These are phyloP conservation scores for Plenodomus tracheiphilus DNA, from an alignment of 2,329 filamentous ascomycete genomes.

Conservation along the genomic window DNA sequence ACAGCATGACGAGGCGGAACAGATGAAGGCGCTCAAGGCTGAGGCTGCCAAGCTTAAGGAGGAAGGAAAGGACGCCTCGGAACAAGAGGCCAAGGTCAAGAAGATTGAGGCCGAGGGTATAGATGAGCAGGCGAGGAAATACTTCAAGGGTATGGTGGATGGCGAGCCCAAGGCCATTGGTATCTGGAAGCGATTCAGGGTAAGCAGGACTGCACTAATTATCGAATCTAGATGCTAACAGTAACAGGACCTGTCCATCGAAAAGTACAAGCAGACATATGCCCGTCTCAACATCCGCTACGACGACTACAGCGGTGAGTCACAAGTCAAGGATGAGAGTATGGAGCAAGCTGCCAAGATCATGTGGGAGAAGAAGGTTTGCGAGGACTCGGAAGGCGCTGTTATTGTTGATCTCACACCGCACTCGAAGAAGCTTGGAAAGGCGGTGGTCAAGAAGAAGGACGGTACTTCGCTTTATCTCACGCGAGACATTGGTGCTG, in stretches of 20 bases:
- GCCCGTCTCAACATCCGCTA: conserved; percentile 67
- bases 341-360: conserved; percentile 63
- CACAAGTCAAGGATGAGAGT: conserved; percentile 64
- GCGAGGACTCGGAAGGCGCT: conserved; percentile 67
- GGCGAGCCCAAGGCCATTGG: conserved; percentile 61
- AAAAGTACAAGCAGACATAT: conserved; percentile 67
- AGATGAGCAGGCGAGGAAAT: conserved; percentile 74
- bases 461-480: conserved; percentile 70
- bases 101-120: conserved; percentile 44
- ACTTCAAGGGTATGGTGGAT: conserved; percentile 71
- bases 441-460: conserved; percentile 67
- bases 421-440: conserved; percentile 69
- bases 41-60: conserved; percentile 41
- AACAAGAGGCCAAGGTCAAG: conserved; percentile 46
- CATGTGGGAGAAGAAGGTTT: conserved; percentile 63
- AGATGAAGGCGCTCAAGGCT: conserved; percentile 61
- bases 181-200: conserved; percentile 65
- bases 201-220: too few species aligned
- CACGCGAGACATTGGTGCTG: conserved; percentile 70
- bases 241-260: conserved; percentile 60
- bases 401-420: conserved; percentile 71
- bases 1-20: conserved; percentile 66
- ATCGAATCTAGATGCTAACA: conserved; percentile 9
- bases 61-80: conserved; percentile 48
- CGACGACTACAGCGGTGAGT: conserved; percentile 71